phyloP scores from a whole-genome alignment of 78 protist species.

The Dictyostelium capitatum region DNA sequence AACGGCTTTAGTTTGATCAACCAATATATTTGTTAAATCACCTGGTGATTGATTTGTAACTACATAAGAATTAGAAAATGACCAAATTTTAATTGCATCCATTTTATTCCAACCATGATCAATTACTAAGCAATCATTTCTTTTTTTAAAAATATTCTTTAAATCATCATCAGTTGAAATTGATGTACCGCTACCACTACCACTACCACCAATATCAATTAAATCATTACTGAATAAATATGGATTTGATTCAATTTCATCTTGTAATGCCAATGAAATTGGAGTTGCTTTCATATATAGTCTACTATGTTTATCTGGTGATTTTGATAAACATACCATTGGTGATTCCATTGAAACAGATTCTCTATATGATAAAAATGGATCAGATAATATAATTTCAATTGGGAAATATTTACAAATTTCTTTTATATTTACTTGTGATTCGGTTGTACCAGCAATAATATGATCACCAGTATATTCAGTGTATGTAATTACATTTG shows the following conservation, averaged over 20 bases:
- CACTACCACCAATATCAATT: neutral
- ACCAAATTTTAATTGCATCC: constrained; percentile 64
- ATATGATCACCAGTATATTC: constrained; percentile 81
- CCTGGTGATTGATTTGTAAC: neutral
- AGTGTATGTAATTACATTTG: neutral
- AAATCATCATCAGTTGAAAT: neutral
- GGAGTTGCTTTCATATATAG: constrained; percentile 83
- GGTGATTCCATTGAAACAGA: constrained; percentile 34
- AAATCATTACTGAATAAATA: neutral
- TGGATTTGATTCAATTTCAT: constrained; percentile 62
- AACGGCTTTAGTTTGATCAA: constrained; percentile 88
- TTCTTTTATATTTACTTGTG: constrained; percentile 82
- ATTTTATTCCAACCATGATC: constrained; percentile 55
- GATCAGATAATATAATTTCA: constrained; percentile 52
- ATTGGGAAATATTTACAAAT: constrained; percentile 41
- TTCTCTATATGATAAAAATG: constrained; percentile 80
- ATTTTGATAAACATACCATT: constrained; percentile 48
- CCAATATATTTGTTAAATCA: constrained; percentile 73
- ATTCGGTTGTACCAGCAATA: constrained; percentile 85
- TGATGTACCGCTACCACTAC: too few species aligned
- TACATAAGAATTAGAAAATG: too few species aligned
- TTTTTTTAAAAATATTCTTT: constrained; percentile 11
- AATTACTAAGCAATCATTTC: constrained; percentile 1
- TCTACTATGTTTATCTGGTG: constrained; percentile 89
- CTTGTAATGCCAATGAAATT: neutral